Conservation (phyloP, 176 grass and related monocot genomes). For the Chrysopogon serrulatus region DNA sequence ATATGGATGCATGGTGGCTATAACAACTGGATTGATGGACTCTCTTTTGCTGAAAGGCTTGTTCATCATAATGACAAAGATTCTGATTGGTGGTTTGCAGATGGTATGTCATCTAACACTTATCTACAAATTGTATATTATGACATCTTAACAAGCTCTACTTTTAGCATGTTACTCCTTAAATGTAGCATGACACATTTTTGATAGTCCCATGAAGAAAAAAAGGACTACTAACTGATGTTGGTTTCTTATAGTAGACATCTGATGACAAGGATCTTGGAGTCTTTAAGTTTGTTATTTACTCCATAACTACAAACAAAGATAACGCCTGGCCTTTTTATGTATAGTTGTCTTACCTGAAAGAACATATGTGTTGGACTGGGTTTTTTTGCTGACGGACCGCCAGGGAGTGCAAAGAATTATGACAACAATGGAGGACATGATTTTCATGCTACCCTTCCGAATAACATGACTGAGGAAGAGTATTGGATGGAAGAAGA, state of each 20-base stretch:
- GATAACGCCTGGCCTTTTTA: slow-evolving; percentile 14
- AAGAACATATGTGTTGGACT: slow-evolving; percentile 60
- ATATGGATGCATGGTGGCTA: slow-evolving; percentile 90
- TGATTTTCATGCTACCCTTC: slow-evolving; percentile 84
- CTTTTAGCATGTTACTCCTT: neutral
- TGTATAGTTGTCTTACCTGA: slow-evolving; percentile 59
- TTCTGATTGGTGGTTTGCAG: slow-evolving; percentile 79
- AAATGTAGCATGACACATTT: neutral
- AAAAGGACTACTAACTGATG: neutral
- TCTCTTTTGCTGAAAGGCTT: slow-evolving; percentile 64
- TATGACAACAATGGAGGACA: slow-evolving; percentile 76
- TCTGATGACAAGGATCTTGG: neutral
- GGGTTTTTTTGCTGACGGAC: slow-evolving; percentile 81
- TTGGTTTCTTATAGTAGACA: neutral
- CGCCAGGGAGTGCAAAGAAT: slow-evolving; percentile 60
- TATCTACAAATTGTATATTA: slow-evolving; percentile 5
- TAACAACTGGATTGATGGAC: slow-evolving; percentile 83
- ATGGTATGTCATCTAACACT: slow-evolving; percentile 46
- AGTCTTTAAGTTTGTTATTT: neutral
- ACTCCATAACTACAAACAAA: neutral
- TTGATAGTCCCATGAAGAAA: neutral
- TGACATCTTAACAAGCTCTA: neutral
- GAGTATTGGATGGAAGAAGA: slow-evolving; percentile 76
- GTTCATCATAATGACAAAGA: slow-evolving; percentile 33
- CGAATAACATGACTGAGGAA: slow-evolving; percentile 37